These are phyloP conservation scores for Blastomyces percursus DNA, from an alignment of 2,329 filamentous ascomycete species.

Conservation along the genomic window DNA sequence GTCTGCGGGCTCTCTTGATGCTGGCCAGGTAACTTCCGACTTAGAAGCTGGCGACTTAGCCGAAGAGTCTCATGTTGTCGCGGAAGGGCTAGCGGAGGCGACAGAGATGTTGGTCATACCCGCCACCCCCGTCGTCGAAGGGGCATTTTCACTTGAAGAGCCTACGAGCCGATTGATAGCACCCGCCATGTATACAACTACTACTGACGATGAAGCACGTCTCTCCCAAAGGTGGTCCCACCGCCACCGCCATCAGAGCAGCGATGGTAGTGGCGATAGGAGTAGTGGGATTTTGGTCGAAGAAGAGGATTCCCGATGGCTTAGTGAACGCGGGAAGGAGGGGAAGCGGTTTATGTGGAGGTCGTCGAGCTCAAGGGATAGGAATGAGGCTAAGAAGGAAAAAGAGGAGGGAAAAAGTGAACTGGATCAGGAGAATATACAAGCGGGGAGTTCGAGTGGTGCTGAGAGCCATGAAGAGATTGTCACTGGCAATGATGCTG, in stretches of 20 bases:
- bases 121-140: conserved; percentile 11
- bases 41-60: conserved; percentile 4
- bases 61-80: conserved; percentile 12
- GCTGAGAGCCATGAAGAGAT: background rate
- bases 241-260: conserved; percentile 6
- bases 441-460: background rate
- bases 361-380: conserved; percentile 10
- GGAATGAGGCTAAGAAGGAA: conserved; percentile 4
- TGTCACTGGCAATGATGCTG: background rate
- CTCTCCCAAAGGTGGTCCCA: conserved; percentile 7
- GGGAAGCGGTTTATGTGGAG: conserved; percentile 17
- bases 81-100: conserved; percentile 15
- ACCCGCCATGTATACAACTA: background rate
- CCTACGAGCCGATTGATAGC: conserved; percentile 7
- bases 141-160: background rate
- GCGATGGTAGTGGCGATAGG: conserved; percentile 14
- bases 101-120: conserved; percentile 15
- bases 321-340: conserved; percentile 16
- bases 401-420: background rate
- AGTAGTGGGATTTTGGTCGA: conserved; percentile 18
- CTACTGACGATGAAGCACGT: background rate
- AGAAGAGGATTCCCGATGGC: conserved; percentile 20
- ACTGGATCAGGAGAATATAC: background rate
- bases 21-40: conserved; percentile 2
- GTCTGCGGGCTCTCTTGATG: conserved; percentile 11